These are phyloP conservation scores for Berkeleyomyces rouxiae DNA, from an alignment of 2,329 filamentous ascomycete genomes.

Conservation along the genomic window DNA sequence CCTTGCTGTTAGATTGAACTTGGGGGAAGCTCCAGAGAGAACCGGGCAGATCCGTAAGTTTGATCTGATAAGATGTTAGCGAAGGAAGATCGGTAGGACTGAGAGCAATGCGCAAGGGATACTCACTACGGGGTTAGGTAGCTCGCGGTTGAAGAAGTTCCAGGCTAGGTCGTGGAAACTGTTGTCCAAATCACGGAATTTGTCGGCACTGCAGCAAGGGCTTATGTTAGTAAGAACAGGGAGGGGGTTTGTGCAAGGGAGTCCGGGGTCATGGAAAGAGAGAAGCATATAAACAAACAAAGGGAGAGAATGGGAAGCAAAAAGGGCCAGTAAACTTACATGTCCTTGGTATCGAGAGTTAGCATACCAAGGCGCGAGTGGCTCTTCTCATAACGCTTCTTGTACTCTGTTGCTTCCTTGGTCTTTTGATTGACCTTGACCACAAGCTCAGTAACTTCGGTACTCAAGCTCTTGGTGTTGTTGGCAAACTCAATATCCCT, in stretches of 20 bases:
- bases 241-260: not conserved
- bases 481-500: slow-evolving; percentile 6
- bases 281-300: not conserved
- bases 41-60: slow-evolving; percentile 9
- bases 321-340: slow-evolving; percentile 3
- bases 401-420: slow-evolving; percentile 12
- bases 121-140: slow-evolving; percentile 4
- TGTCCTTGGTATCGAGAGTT: slow-evolving; percentile 12
- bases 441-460: slow-evolving; percentile 9
- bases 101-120: not conserved
- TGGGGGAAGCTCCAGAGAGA: slow-evolving; percentile 9
- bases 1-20: slow-evolving; percentile 11
- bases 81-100: not conserved
- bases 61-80: slow-evolving; percentile 7
- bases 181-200: slow-evolving; percentile 13
- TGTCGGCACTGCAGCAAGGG: slow-evolving; percentile 4
- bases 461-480: slow-evolving; percentile 5
- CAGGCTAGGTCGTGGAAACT: slow-evolving; percentile 13
- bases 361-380: slow-evolving; percentile 11
- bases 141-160: slow-evolving; percentile 12
- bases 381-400: slow-evolving; percentile 13
- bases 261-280: not conserved
- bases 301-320: not conserved
- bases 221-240: not conserved
- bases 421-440: slow-evolving; percentile 11